Percentiles rank a stretch among this genome's conserved stretches.
phyloP scores from a whole-genome alignment of 768 basidiomycete species.

The Gymnopilus junonius region DNA sequence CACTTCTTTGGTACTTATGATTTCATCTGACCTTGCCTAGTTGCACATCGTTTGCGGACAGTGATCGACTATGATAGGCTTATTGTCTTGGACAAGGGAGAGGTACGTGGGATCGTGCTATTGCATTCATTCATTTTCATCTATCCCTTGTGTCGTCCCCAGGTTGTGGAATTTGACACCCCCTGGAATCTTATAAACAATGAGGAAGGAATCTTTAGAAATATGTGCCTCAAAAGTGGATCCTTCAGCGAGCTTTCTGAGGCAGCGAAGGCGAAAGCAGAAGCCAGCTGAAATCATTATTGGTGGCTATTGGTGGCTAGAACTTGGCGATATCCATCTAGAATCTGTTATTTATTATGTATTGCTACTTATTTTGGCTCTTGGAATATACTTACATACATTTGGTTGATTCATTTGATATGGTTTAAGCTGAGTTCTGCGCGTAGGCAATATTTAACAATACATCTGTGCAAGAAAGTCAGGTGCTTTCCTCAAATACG shows the following conservation, averaged over 20 bases:
- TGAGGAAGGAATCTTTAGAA: slow-evolving; percentile 66
- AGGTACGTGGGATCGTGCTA: slow-evolving; percentile 33
- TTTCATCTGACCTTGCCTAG: slow-evolving; percentile 30
- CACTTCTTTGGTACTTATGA: slow-evolving; percentile 4
- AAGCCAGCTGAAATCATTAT: not conserved
- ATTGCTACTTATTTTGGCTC: not conserved
- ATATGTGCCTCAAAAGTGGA: slow-evolving; percentile 75
- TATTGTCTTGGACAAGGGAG: slow-evolving; percentile 76
- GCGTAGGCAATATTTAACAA: not conserved
- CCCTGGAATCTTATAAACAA: slow-evolving; percentile 69
- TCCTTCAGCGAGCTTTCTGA: slow-evolving; percentile 64
- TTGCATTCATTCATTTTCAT: not conserved
- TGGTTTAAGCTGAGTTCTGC: not conserved
- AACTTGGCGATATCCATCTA: too few species aligned
- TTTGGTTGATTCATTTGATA: too few species aligned
- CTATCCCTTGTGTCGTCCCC: not conserved
- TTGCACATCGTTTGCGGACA: slow-evolving; percentile 77
- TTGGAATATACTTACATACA: too few species aligned
- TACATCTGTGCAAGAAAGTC: slow-evolving; percentile 15
- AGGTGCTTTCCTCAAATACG: slow-evolving; percentile 4
- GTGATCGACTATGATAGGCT: slow-evolving; percentile 84
- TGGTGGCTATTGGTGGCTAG: not conserved
- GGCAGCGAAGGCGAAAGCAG: slow-evolving; percentile 53
- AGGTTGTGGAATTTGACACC: slow-evolving; percentile 73
- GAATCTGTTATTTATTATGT: not conserved